Evolutionary conservation across 1,284 basidiomycete genomes (phyloP).

Genomic region (Sutorius eximius): DNA sequence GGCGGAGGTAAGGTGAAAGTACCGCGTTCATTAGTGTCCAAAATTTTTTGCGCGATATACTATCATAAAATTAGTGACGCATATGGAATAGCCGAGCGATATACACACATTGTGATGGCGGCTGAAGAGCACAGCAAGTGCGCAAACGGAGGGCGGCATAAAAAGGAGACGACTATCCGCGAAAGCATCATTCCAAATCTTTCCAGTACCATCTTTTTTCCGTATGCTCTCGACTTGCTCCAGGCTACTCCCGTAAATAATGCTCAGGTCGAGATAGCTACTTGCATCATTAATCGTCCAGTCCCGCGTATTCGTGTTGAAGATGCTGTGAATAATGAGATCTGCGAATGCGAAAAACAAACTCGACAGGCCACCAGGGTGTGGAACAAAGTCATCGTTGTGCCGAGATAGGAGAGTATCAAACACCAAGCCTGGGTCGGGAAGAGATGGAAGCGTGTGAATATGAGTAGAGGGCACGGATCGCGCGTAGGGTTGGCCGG

Average conservation of each 20-base stretch:
- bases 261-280: constrained; percentile 77
- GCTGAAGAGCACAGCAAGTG: constrained; percentile 66
- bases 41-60: constrained; percentile 71
- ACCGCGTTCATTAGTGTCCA: constrained; percentile 66
- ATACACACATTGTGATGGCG: constrained; percentile 71
- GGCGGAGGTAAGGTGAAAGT: constrained; percentile 33
- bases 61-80: constrained; percentile 28
- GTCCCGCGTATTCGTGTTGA: constrained; percentile 59
- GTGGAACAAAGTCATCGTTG: constrained; percentile 45
- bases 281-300: constrained; percentile 64
- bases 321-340: constrained; percentile 73
- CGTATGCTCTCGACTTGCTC: constrained; percentile 53
- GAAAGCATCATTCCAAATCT: constrained; percentile 67
- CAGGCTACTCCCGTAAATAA: constrained; percentile 68
- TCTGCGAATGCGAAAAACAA: constrained; percentile 80
- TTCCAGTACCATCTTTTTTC: constrained; percentile 62
- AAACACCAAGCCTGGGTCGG: constrained; percentile 70
- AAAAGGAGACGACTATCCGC: constrained; percentile 65
- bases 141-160: constrained; percentile 74
- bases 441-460: constrained; percentile 49
- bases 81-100: background rate
- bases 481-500: constrained; percentile 68
- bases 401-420: constrained; percentile 64
- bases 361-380: constrained; percentile 62
- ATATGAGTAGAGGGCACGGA: constrained; percentile 58